Evolutionary conservation across 1,284 basidiomycete genomes (phyloP).

Genomic region (Leccinum variabile): DNA sequence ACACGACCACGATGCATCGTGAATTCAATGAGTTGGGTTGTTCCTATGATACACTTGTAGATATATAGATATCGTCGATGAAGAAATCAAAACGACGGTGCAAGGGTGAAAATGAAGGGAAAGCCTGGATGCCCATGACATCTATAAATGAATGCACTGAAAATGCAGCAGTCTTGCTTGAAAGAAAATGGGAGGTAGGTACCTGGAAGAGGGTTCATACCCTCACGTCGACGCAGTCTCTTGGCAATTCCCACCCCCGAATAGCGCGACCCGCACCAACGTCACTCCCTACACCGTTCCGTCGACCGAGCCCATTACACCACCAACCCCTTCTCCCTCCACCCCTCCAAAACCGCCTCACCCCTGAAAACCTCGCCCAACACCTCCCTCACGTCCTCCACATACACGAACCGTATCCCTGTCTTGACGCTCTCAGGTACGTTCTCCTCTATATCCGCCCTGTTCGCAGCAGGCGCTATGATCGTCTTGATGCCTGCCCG

Average conservation of each 20-base stretch:
- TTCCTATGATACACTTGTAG: slow-evolving; percentile 1
- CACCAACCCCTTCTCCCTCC: slow-evolving; percentile 48
- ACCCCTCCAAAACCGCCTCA: slow-evolving; percentile 57
- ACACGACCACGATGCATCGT: not conserved
- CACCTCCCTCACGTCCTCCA: slow-evolving; percentile 88
- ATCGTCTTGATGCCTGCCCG: slow-evolving; percentile 88
- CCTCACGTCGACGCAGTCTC: not conserved
- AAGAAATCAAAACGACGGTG: not conserved
- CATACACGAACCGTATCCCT: slow-evolving; percentile 90
- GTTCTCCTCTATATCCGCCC: slow-evolving; percentile 93
- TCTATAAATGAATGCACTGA: not conserved
- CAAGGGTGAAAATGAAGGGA: not conserved
- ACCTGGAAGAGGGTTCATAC: not conserved
- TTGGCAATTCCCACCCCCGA: not conserved
- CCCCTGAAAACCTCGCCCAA: slow-evolving; percentile 67
- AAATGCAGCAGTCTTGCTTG: not conserved
- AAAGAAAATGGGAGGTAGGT: not conserved
- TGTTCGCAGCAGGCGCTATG: slow-evolving; percentile 83
- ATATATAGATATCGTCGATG: not conserved
- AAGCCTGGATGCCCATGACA: not conserved
- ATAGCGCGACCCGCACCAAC: not conserved
- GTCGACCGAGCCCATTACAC: not conserved
- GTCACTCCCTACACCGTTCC: not conserved
- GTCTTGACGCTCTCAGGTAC: slow-evolving; percentile 93
- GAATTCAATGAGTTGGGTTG: not conserved